Base-by-base conservation (phyloP, 495 filamentous ascomycete genomes). In the Durotheca rogersii region DNA sequence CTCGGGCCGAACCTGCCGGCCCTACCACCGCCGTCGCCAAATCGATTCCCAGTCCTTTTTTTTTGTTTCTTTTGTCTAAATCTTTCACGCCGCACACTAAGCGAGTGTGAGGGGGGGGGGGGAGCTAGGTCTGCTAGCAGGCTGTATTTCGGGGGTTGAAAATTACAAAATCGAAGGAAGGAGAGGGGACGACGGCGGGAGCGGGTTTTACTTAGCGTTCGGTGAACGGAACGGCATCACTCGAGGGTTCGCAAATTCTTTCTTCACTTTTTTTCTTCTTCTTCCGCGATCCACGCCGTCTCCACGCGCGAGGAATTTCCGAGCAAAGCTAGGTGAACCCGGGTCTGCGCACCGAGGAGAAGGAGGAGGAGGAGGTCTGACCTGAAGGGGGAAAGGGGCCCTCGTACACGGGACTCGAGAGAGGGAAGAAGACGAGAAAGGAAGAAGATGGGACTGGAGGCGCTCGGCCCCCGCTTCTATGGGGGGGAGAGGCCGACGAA, bases 121-220 rank as follows among this genome's bases (percentile, higher is more conserved):
- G 39, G 34, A 48, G 34, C 14, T 31, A 43, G 14, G 56, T 50
- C 56, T 59, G 56, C 50, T 33, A 59, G 56, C 56, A 47, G 56
- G 46, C 47, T 44, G 41, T 41, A 41, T 40, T 41, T 12, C 34
- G 15, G 27, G 35, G 30, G 19, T 47, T 12, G 11, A 40, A 9
- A 16, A 27, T 14, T 15, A 40, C n/a, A 44, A 27, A 27, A 27
- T 27, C 23, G 37, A 40, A 34, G 14, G 37, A 36, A 32, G 3
- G 20, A 29, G 12, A 50, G 25, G 29, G 45, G 43, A n/a, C n/a
- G 40, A 40, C 41, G 21, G 17, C 27, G 7, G 49, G 36, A 42
- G n/a, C n/a, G n/a, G n/a, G n/a, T n/a, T n/a, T 35, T 41, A 48
- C 44, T 45, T 40, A 38, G 40, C 47, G 40, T 47, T 52, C 33